These are phyloP conservation scores for Barnettozyma wickerhamii DNA, from an alignment of 805 yeast species.

Conservation along the genomic window DNA sequence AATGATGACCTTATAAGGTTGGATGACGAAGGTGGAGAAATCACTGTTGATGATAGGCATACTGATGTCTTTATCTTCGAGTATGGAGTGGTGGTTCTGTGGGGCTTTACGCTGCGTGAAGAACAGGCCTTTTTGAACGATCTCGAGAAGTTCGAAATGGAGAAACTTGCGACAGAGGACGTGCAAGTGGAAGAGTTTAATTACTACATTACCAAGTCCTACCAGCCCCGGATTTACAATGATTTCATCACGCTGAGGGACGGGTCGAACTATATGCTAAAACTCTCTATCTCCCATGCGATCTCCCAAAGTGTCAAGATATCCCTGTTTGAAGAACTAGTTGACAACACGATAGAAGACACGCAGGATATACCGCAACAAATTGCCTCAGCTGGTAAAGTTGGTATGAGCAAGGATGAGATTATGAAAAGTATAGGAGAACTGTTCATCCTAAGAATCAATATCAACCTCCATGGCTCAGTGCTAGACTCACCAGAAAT, in stretches of 20 bases:
- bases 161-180: slow-evolving; percentile 86
- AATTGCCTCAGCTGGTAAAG: slow-evolving; percentile 91
- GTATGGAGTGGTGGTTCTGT: slow-evolving; percentile 94
- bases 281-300: slow-evolving; percentile 91
- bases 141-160: slow-evolving; percentile 86
- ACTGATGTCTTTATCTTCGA: slow-evolving; percentile 87
- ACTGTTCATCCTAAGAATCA: slow-evolving; percentile 79
- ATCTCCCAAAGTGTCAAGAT: slow-evolving; percentile 94
- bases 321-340: slow-evolving; percentile 91
- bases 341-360: slow-evolving; percentile 94
- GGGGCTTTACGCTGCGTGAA: slow-evolving; percentile 90
- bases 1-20: slow-evolving; percentile 53
- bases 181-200: slow-evolving; percentile 93
- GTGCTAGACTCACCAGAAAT: slow-evolving; percentile 95
- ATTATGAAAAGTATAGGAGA: slow-evolving; percentile 98
- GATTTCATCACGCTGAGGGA: slow-evolving; percentile 93
- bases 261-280: slow-evolving; percentile 84
- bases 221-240: slow-evolving; percentile 93
- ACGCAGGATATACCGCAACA: slow-evolving; percentile 97
- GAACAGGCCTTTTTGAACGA: slow-evolving; percentile 79
- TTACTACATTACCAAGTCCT: slow-evolving; percentile 87
- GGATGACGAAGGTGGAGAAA: slow-evolving; percentile 94
- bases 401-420: slow-evolving; percentile 88
- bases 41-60: slow-evolving; percentile 72
- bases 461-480: slow-evolving; percentile 79